Conservation (phyloP, 306 rosid genomes). For the Inga leiocalycina region DNA sequence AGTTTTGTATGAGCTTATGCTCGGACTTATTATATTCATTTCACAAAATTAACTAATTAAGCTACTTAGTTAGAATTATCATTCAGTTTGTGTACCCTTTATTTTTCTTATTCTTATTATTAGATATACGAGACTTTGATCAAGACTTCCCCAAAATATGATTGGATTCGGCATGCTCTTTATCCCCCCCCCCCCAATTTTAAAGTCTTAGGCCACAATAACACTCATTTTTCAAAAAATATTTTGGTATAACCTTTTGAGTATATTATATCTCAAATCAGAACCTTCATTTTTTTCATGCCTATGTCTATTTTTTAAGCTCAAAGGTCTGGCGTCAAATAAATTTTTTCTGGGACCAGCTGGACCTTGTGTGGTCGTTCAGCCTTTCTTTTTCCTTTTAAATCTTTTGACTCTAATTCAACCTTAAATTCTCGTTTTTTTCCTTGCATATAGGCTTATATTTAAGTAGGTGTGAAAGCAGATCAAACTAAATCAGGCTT, state of each 20-base stretch:
- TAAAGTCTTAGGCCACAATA: not conserved
- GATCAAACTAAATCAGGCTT: accelerated
- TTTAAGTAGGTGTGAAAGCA: no score
- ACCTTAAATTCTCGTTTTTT: not conserved
- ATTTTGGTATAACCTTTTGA: not conserved
- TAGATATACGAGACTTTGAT: not conserved
- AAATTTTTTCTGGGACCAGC: not conserved
- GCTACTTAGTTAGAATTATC: not conserved
- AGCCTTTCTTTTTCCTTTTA: not conserved
- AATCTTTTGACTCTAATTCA: not conserved
- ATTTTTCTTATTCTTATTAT: not conserved
- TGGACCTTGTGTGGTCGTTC: not conserved
- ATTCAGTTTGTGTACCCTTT: not conserved
- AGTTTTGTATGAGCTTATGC: not conserved
- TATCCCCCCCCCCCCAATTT: not conserved
- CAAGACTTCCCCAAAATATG: not conserved
- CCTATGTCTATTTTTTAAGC: not conserved
- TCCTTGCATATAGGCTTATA: not conserved
- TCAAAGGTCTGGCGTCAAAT: not conserved
- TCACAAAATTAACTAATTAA: not conserved
- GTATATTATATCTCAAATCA: not conserved
- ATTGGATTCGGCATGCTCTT: not conserved
- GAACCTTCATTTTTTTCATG: not conserved
- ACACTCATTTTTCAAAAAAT: not conserved
- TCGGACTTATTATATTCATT: not conserved